These are phyloP conservation scores for Zopfochytrium polystomum DNA, from an alignment of 371 early-diverging fungal genomes.

Conservation along the genomic window DNA sequence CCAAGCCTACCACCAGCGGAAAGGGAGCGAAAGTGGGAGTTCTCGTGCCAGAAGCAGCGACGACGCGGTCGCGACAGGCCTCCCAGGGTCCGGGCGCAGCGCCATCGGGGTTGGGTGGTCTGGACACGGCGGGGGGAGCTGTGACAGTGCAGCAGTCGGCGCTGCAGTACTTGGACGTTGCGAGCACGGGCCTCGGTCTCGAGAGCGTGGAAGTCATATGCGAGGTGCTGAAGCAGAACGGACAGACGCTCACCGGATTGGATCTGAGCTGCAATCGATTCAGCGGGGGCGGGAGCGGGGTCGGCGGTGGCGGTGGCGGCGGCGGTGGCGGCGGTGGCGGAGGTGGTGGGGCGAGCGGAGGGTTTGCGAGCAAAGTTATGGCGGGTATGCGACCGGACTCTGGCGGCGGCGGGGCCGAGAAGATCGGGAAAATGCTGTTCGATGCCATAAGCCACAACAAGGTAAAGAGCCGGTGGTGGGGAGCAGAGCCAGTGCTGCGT, in stretches of 20 bases:
- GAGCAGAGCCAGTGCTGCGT: background rate
- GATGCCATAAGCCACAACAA: slow-evolving; percentile 52
- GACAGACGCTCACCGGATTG: slow-evolving; percentile 21
- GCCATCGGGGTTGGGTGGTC: too few species aligned
- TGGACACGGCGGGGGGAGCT: too few species aligned
- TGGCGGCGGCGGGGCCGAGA: slow-evolving; percentile 31
- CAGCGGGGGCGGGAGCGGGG: slow-evolving; percentile 12
- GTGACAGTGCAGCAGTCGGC: too few species aligned
- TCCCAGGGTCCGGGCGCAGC: too few species aligned
- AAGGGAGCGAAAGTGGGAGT: too few species aligned
- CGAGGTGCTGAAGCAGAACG: slow-evolving; percentile 33
- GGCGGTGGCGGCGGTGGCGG: too few species aligned
- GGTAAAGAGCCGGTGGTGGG: slow-evolving; percentile 17
- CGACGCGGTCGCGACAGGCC: too few species aligned
- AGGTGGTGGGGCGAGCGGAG: background rate
- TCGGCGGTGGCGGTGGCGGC: too few species aligned
- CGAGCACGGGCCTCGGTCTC: slow-evolving; percentile 37
- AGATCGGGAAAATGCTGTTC: slow-evolving; percentile 44
- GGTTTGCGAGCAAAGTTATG: too few species aligned
- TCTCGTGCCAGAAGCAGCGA: too few species aligned
- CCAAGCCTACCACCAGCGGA: too few species aligned
- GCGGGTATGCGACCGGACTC: too few species aligned
- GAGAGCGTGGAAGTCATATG: slow-evolving; percentile 32
- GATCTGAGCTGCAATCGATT: slow-evolving; percentile 47
- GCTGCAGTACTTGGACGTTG: slow-evolving; percentile 32